These are phyloP conservation scores for Colletotrichum zoysiae DNA, from an alignment of 2,329 filamentous ascomycete species.

Conservation along the genomic window DNA sequence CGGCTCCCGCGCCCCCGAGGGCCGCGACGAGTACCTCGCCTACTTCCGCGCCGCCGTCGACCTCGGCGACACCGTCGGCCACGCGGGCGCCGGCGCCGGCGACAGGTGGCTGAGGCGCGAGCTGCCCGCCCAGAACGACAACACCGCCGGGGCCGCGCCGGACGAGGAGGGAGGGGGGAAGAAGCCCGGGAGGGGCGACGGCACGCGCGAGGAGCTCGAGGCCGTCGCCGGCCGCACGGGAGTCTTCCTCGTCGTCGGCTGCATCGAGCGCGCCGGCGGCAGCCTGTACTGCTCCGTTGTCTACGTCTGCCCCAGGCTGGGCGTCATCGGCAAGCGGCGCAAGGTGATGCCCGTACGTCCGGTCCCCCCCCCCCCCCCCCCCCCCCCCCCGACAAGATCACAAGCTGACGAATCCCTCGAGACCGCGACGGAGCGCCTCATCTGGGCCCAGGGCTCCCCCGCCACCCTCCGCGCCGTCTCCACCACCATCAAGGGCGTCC, in stretches of 20 bases:
- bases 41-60: slow-evolving; percentile 87
- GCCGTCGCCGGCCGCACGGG: slow-evolving; percentile 80
- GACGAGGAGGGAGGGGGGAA: slow-evolving; percentile 47
- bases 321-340: slow-evolving; percentile 84
- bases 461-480: slow-evolving; percentile 83
- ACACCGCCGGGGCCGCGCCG: background rate
- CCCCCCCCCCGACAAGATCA: background rate
- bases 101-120: slow-evolving; percentile 77
- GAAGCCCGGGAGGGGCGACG: slow-evolving; percentile 57
- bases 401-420: slow-evolving; percentile 46
- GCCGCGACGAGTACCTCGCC: slow-evolving; percentile 83
- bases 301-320: slow-evolving; percentile 81
- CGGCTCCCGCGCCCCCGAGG: slow-evolving; percentile 75
- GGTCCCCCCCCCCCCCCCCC: too few relatives aligned
- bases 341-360: slow-evolving; percentile 87
- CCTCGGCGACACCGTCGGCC: slow-evolving; percentile 79
- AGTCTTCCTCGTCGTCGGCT: slow-evolving; percentile 83
- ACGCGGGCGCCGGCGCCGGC: slow-evolving; percentile 73
- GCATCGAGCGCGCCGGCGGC: slow-evolving; percentile 84
- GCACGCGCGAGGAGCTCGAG: slow-evolving; percentile 85
- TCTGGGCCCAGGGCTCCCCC: slow-evolving; percentile 90
- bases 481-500: slow-evolving; percentile 82
- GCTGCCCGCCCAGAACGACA: slow-evolving; percentile 55
- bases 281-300: slow-evolving; percentile 87
- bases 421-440: slow-evolving; percentile 84